Evolutionary conservation across 148 eudicot genomes (phyloP).

Genomic region (Diospyros lotus): DNA sequence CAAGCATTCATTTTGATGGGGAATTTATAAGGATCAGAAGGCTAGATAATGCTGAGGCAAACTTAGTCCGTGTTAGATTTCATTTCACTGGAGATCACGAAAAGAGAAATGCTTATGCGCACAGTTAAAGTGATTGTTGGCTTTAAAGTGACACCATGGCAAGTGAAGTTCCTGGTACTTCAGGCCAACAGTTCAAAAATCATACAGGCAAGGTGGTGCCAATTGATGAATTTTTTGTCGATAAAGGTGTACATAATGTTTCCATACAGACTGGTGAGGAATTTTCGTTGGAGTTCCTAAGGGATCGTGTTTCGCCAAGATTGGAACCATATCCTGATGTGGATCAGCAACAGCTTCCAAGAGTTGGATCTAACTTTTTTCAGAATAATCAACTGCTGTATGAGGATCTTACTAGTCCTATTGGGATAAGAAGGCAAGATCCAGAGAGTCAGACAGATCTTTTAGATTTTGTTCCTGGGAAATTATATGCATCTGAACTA

Average conservation of each 20-base stretch:
- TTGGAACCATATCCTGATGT: constrained; percentile 20
- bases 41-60: not conserved
- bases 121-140: not conserved
- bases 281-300: constrained; percentile 72
- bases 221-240: constrained; percentile 23
- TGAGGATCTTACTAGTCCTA: constrained; percentile 50
- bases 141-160: constrained; percentile 37
- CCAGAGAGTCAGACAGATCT: constrained; percentile 39
- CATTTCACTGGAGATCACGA: not conserved
- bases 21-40: not conserved
- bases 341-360: constrained; percentile 28
- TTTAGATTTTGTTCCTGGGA: constrained; percentile 33
- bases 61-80: not conserved
- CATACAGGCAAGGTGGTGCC: constrained; percentile 23
- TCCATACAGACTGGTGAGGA: constrained; percentile 90
- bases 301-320: constrained; percentile 54
- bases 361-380: constrained; percentile 24
- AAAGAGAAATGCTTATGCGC: not conserved
- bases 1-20: not conserved
- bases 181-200: constrained; percentile 28
- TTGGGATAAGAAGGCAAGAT: constrained; percentile 48
- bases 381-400: constrained; percentile 37
- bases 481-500: constrained; percentile 28
- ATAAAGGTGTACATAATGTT: constrained; percentile 39
- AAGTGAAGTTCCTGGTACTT: constrained; percentile 33